Percentiles rank a stretch among this genome's conserved stretches.
phyloP scores from a whole-genome alignment of 2,329 filamentous ascomycete genomes.

The Tolypocladium cylindrosporum region DNA sequence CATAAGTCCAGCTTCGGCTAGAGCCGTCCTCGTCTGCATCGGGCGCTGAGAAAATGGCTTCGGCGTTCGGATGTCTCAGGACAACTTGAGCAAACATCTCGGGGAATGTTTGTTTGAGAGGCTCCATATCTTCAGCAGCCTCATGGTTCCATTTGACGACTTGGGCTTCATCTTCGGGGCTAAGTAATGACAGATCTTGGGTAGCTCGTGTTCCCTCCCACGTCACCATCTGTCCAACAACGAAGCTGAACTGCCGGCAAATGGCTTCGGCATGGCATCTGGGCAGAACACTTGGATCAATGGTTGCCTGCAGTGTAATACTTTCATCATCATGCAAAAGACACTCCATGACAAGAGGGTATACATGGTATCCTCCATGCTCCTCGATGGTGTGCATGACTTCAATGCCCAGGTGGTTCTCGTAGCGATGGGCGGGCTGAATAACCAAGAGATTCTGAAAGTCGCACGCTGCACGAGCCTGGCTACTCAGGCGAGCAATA shows the following conservation, averaged over 20 bases:
- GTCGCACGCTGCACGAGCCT: not conserved
- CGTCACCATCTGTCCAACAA: not conserved
- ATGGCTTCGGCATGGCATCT: not conserved
- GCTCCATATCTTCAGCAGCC: too few species aligned
- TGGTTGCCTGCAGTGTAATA: not conserved
- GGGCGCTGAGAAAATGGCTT: not conserved
- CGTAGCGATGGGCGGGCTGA: not conserved
- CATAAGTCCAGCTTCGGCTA: not conserved
- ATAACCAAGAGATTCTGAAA: slow-evolving; percentile 4
- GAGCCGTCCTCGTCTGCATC: not conserved
- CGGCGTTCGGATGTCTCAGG: not conserved
- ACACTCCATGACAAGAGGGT: slow-evolving; percentile 2
- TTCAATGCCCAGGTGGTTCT: not conserved
- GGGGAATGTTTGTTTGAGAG: not conserved
- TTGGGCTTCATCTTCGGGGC: not conserved
- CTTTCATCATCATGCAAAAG: not conserved
- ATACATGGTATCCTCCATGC: not conserved
- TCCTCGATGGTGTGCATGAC: slow-evolving; percentile 1
- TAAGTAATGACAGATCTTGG: not conserved
- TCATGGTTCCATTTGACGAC: not conserved
- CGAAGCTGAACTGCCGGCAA: not conserved
- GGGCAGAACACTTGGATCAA: not conserved
- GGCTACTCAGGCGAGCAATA: not conserved
- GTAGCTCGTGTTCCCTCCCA: not conserved
- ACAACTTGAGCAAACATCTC: not conserved